These are phyloP conservation scores for Ceratocystis lukuohia DNA, from an alignment of 2,329 filamentous ascomycete genomes.

Conservation along the genomic window DNA sequence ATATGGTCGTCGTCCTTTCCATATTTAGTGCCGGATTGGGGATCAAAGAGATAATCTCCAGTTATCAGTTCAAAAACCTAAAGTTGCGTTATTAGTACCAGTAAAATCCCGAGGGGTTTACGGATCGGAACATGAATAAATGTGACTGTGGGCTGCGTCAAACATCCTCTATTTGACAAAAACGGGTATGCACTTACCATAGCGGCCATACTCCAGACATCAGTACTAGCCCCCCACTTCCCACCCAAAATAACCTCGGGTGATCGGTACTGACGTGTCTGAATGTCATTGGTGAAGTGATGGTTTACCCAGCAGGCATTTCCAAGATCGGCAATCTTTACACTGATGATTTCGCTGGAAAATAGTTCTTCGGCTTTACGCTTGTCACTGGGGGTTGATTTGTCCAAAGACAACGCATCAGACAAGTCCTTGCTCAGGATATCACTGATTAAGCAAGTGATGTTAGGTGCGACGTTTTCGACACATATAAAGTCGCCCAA, in stretches of 20 bases:
- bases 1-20: constrained; percentile 99
- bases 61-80: constrained; percentile 96
- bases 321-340: constrained; percentile 96
- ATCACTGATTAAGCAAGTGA: constrained; percentile 43
- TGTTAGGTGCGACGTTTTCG: constrained; percentile 19
- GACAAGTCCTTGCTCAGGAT: constrained; percentile 86
- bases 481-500: constrained; percentile 15
- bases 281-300: constrained; percentile 98
- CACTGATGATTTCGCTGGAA: constrained; percentile 67
- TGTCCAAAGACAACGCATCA: constrained; percentile 74
- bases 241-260: constrained; percentile 92
- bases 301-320: constrained; percentile 99
- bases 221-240: constrained; percentile 98
- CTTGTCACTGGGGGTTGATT: constrained; percentile 49
- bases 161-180: neutral
- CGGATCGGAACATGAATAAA: neutral
- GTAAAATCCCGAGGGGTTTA: no score
- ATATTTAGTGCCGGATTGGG: constrained; percentile 96
- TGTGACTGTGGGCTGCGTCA: neutral
- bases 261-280: constrained; percentile 91
- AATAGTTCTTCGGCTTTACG: constrained; percentile 45
- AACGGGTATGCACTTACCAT: constrained; percentile 55
- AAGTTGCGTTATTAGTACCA: no score
- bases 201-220: constrained; percentile 98
- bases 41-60: constrained; percentile 95